phyloP scores from a whole-genome alignment of 345 rosid genomes.

The Reutealis trisperma region DNA sequence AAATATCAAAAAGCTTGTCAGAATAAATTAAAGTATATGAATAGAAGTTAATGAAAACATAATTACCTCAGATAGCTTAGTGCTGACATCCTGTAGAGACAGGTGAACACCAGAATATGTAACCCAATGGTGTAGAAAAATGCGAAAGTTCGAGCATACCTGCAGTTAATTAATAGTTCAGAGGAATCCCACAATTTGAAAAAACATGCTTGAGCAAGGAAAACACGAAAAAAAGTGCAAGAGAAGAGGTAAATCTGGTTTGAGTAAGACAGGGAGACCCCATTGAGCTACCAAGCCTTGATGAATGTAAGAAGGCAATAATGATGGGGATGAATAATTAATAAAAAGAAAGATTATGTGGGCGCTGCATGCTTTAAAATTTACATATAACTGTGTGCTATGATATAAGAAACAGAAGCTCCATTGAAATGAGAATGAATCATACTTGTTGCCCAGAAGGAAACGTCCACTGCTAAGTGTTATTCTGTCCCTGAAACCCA shows the following conservation, averaged over 20 bases:
- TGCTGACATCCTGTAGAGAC: constrained; percentile 97
- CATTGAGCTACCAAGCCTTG: background rate
- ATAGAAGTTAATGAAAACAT: background rate
- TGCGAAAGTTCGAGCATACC: constrained; percentile 89
- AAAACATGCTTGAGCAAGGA: background rate
- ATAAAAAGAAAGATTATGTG: background rate
- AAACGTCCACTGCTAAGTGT: constrained; percentile 94
- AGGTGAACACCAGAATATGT: constrained; percentile 83
- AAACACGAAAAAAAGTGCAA: background rate
- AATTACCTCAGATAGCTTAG: constrained; percentile 79
- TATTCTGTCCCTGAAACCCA: constrained; percentile 94
- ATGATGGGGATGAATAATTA: background rate
- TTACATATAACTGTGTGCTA: too few relatives aligned
- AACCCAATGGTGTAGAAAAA: constrained; percentile 92
- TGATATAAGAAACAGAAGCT: background rate
- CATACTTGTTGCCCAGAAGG: constrained; percentile 90
- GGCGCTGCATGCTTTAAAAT: background rate
- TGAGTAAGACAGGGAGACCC: background rate
- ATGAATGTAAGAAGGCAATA: background rate
- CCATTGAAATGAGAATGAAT: background rate
- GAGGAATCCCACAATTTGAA: too few relatives aligned
- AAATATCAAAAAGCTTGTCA: background rate
- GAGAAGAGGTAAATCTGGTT: too few relatives aligned
- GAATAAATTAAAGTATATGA: background rate
- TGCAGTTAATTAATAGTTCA: constrained; percentile 28